Evolutionary conservation across 371 early-diverging fungal genomes (phyloP), one percentile per base, ranked within the genome.

Genomic region (Hamiltosporidium tvaerminnensis): DNA sequence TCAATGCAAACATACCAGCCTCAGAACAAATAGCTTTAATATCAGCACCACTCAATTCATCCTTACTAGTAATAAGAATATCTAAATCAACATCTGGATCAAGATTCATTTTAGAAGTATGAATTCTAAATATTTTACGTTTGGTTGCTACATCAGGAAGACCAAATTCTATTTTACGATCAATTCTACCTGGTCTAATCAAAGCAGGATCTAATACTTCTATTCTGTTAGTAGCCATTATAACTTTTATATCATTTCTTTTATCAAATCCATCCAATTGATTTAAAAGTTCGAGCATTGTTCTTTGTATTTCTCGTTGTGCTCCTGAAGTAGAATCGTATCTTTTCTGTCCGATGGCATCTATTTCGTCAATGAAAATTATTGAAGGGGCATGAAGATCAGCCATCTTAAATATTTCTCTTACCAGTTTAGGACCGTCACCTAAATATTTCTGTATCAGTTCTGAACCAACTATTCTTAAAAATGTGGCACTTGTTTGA

Each of bases 281-380:
- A 80, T 96, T 97, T 65, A 99, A 79, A 33, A 99, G 83, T 80
- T 99, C 97, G 73, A 96, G 80, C 99, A 99, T 96, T n/a, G 98
- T 97, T 66, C 97, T 84, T 77, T 97, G 96, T 64, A 96, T 92
- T 81, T 97, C 99, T 59, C 89, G 84, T 73, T 91, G 91, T 68
- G 94, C 99, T 38, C 92, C 92, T 1, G 91, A 92, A 47, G 87
- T 89, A 2, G 92, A 88, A 55, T 95, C 92, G 75, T 93, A 93
- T 79, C 87, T 81, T 75, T 93, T 96, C 23, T 91, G 88, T 66
- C 97, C 99, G 39, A 98, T 83, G 32, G 99, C 96, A 80, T 99
- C 99, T 66, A 99, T 96, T 82, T 99, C 99, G 79, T 99, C 99
- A 77, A 99, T 97, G 78, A 99, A 97, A 32, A 99, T 92, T 79